Evolutionary conservation across 305 asterid species (phyloP).

Genomic region (Fraxinus sp.): DNA sequence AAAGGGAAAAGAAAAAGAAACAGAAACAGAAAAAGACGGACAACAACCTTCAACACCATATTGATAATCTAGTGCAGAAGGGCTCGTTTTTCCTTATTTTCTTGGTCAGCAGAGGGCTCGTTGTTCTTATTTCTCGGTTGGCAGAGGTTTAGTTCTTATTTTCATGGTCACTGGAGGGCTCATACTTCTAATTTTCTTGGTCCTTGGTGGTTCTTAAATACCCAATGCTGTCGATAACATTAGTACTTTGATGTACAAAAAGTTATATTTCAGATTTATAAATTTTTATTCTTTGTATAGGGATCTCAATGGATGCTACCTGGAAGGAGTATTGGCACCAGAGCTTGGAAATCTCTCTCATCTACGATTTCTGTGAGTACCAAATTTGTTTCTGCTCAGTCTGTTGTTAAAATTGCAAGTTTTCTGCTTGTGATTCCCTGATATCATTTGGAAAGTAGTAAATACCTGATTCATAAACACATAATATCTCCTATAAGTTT

Average conservation of each 20-base stretch:
- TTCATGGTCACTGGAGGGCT: neutral
- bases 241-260: neutral
- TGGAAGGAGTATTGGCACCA: conserved; percentile 74
- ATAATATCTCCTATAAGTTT: neutral
- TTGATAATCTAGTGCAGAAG: neutral
- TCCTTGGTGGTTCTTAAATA: neutral
- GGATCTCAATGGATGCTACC: conserved; percentile 65
- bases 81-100: neutral
- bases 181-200: neutral
- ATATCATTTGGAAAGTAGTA: neutral
- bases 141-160: neutral
- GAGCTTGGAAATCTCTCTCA: conserved; percentile 74
- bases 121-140: neutral
- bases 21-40: neutral
- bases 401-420: neutral
- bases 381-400: neutral
- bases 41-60: neutral
- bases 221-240: neutral
- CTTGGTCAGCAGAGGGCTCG: neutral
- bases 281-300: conserved; percentile 36
- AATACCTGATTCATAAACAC: neutral
- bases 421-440: neutral
- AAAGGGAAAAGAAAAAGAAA: neutral
- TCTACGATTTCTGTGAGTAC: conserved; percentile 70
- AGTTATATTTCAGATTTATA: conserved; percentile 7